Evolutionary conservation across 495 filamentous ascomycete genomes (phyloP).

Genomic region (Lophiostoma macrostomum): DNA sequence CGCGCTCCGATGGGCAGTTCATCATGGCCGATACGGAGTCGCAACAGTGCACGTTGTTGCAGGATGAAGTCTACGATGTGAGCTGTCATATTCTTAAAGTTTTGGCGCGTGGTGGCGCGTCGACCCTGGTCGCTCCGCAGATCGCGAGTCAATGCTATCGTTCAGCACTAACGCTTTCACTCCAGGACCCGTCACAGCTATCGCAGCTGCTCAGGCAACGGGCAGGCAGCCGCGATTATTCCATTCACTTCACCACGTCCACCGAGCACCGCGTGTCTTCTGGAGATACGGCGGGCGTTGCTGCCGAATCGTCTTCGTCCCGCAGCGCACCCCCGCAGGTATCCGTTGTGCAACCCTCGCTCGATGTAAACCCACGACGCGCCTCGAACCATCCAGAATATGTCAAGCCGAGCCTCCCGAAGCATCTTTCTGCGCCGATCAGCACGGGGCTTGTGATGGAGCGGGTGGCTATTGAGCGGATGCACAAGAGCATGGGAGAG

Average conservation of each 20-base stretch:
- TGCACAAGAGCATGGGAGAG: conserved; percentile 15
- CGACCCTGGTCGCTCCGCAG: conserved; percentile 18
- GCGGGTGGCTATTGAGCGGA: conserved; percentile 4
- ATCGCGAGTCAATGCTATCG: conserved; percentile 12
- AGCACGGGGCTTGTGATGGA: conserved; percentile 12
- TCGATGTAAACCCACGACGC: conserved; percentile 15
- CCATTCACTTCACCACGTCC: conserved; percentile 18
- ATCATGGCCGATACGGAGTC: conserved; percentile 15
- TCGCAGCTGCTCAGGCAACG: conserved; percentile 29
- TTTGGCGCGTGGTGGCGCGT: conserved; percentile 10
- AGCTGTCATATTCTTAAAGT: conserved; percentile 13
- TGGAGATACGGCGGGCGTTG: not conserved
- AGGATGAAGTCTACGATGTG: conserved; percentile 26
- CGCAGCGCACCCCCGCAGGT: not conserved
- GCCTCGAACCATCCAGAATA: conserved; percentile 1
- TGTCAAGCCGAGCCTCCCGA: conserved; percentile 21
- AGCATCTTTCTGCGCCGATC: conserved; percentile 17
- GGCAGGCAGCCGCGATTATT: conserved; percentile 4
- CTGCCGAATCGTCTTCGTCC: not conserved
- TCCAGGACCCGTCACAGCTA: conserved; percentile 27
- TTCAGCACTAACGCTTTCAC: not conserved
- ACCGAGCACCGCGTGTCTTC: not conserved
- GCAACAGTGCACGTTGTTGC: conserved; percentile 19
- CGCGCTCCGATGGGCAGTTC: not conserved
- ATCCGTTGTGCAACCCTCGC: not conserved